A percentile compares a stretch with the other conserved stretches of the same genome.
Evolutionary conservation across 1,284 basidiomycete genomes (phyloP).

Genomic region (Vanrija pseudolonga): DNA sequence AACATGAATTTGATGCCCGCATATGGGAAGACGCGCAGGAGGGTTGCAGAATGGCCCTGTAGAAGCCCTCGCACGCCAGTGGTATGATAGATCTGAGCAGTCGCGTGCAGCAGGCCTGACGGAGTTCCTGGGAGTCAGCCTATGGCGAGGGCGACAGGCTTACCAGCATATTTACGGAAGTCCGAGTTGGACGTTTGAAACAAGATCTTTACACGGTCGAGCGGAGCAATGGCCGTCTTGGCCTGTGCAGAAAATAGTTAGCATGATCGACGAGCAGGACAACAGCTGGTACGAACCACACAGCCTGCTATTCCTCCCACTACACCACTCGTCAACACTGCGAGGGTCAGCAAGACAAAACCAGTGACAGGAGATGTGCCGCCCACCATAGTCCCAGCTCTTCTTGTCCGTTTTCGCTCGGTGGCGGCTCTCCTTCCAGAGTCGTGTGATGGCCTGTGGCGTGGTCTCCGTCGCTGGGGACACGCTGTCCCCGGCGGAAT

Average conservation of each 20-base stretch:
- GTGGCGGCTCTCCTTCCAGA: conserved; percentile 52
- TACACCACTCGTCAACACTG: conserved; percentile 57
- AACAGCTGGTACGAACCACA: conserved; percentile 61
- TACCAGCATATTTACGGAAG: conserved; percentile 88
- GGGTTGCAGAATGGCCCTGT: conserved; percentile 92
- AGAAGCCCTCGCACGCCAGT: conserved; percentile 76
- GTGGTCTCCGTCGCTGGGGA: conserved; percentile 12
- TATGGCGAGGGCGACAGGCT: conserved; percentile 8
- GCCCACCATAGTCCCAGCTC: conserved; percentile 64
- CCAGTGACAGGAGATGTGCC: conserved; percentile 10
- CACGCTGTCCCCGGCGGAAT: conserved; percentile 15
- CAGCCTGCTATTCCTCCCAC: conserved; percentile 93
- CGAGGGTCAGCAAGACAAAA: background rate
- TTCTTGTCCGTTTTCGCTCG: conserved; percentile 60
- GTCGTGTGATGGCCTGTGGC: background rate
- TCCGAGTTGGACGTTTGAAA: conserved; percentile 97
- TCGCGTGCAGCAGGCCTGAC: conserved; percentile 69
- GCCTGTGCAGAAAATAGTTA: conserved; percentile 57
- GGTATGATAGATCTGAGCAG: conserved; percentile 69
- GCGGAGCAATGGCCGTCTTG: conserved; percentile 93
- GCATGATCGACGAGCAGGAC: background rate
- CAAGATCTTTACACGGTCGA: conserved; percentile 97
- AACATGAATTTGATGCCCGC: conserved; percentile 98
- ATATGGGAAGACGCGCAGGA: conserved; percentile 76
- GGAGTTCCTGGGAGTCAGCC: conserved; percentile 32